Evolutionary conservation across 1,139 yeast genomes (phyloP).

Genomic region (Lodderomyces elongisporus): DNA sequence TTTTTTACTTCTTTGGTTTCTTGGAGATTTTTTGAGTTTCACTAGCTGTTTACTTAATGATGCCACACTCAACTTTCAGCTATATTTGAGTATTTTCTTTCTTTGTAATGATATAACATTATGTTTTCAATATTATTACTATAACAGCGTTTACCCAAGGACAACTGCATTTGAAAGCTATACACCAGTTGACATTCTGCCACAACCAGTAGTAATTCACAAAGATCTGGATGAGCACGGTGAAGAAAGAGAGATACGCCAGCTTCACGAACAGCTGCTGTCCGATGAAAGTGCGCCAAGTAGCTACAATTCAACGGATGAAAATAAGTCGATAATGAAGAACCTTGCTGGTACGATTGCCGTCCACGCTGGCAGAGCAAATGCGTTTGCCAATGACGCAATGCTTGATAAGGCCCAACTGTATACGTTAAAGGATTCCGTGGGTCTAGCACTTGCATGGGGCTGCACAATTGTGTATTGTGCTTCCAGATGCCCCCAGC

Average conservation of each 20-base stretch:
- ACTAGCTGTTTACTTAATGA: slow-evolving; percentile 74
- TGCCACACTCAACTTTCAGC: slow-evolving; percentile 70
- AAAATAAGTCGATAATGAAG: slow-evolving; percentile 9
- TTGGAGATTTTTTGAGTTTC: slow-evolving; percentile 80
- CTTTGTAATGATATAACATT: slow-evolving; percentile 66
- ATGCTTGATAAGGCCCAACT: not conserved
- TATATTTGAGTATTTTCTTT: slow-evolving; percentile 69
- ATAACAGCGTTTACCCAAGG: slow-evolving; percentile 39
- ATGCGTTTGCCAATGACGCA: slow-evolving; percentile 14
- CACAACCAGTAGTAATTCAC: slow-evolving; percentile 1
- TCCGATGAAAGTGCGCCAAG: slow-evolving; percentile 14
- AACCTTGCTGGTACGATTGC: slow-evolving; percentile 19
- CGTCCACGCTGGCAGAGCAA: slow-evolving; percentile 20
- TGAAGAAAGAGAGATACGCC: slow-evolving; percentile 9
- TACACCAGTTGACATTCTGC: not conserved
- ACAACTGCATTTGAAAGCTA: slow-evolving; percentile 1
- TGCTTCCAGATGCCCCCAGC: slow-evolving; percentile 79
- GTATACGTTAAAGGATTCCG: slow-evolving; percentile 10
- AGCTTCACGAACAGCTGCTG: slow-evolving; percentile 4
- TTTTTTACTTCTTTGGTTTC: slow-evolving; percentile 72
- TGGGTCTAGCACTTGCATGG: slow-evolving; percentile 73
- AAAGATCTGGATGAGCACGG: slow-evolving; percentile 7
- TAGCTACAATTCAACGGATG: slow-evolving; percentile 24
- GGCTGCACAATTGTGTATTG: slow-evolving; percentile 71
- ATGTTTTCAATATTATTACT: slow-evolving; percentile 74